A percentile compares a stretch with the other conserved stretches of the same genome.
phyloP scores from a whole-genome alignment of 2,329 filamentous ascomycete genomes.

The Claviceps arundinis region DNA sequence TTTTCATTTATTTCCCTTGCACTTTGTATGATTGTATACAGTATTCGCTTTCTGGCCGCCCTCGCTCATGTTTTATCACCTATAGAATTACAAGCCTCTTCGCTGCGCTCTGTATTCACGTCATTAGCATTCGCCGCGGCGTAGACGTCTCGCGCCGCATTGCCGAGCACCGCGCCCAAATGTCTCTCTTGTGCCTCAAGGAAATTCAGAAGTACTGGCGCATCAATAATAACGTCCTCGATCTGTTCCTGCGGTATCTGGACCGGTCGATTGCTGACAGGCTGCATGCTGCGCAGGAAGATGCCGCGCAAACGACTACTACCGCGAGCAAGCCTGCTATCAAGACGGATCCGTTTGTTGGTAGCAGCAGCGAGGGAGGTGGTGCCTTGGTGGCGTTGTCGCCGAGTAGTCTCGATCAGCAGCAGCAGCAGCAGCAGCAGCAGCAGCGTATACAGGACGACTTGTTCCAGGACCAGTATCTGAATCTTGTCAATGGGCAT shows the following conservation, averaged over 20 bases:
- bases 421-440: not conserved
- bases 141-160: constrained; percentile 20
- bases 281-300: constrained; percentile 13
- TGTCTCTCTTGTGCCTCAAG: constrained; percentile 23
- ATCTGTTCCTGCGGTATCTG: constrained; percentile 24
- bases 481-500: constrained; percentile 20
- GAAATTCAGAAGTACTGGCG: constrained; percentile 27
- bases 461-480: constrained; percentile 22
- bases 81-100: constrained; percentile 23
- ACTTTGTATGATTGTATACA: too few relatives aligned
- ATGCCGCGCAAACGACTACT: constrained; percentile 2
- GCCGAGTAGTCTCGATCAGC: not conserved
- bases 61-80: not conserved
- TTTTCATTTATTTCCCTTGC: too few relatives aligned
- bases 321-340: not conserved
- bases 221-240: constrained; percentile 25
- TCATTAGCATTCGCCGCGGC: constrained; percentile 21
- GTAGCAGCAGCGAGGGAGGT: not conserved
- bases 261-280: constrained; percentile 24
- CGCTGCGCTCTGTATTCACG: constrained; percentile 24
- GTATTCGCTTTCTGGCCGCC: too few relatives aligned
- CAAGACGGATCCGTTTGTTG: constrained; percentile 2
- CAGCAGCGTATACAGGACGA: constrained; percentile 12
- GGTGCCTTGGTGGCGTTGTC: not conserved
- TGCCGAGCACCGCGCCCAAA: constrained; percentile 23